Conservation (phyloP, 2,329 filamentous ascomycete species). For the Fusarium sarcochroum region DNA sequence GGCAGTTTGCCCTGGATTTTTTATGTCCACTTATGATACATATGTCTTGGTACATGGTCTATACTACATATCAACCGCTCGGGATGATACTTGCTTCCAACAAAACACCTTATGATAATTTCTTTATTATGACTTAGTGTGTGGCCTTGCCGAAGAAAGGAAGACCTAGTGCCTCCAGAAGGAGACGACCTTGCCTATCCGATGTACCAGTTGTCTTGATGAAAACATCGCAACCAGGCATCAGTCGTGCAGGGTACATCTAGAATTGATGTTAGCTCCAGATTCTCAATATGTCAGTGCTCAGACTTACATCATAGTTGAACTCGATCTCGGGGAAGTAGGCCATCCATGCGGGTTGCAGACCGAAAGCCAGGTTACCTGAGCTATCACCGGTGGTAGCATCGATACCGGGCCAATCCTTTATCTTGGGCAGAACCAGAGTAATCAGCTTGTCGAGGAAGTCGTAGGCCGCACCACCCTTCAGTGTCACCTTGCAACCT, state of each 20-base stretch:
- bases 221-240: slow-evolving; percentile 87
- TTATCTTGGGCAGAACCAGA: slow-evolving; percentile 92
- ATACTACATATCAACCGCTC: slow-evolving; percentile 48
- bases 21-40: slow-evolving; percentile 52
- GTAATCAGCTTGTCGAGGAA: slow-evolving; percentile 93
- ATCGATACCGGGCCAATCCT: slow-evolving; percentile 86
- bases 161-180: slow-evolving; percentile 65
- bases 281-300: background rate
- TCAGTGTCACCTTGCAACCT: slow-evolving; percentile 82
- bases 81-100: slow-evolving; percentile 31
- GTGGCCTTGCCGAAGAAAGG: slow-evolving; percentile 85
- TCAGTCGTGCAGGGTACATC: slow-evolving; percentile 77
- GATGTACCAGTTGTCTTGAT: slow-evolving; percentile 88
- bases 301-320: slow-evolving; percentile 86
- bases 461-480: slow-evolving; percentile 86
- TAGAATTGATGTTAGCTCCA: slow-evolving; percentile 48
- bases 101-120: slow-evolving; percentile 16
- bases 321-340: slow-evolving; percentile 95
- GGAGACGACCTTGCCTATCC: slow-evolving; percentile 85
- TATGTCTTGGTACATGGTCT: slow-evolving; percentile 53
- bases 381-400: slow-evolving; percentile 82
- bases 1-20: slow-evolving; percentile 36
- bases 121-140: slow-evolving; percentile 49
- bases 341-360: slow-evolving; percentile 80
- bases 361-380: slow-evolving; percentile 88